These are phyloP conservation scores for Mycena rebaudengoi DNA, from an alignment of 768 basidiomycete genomes.

Conservation along the genomic window DNA sequence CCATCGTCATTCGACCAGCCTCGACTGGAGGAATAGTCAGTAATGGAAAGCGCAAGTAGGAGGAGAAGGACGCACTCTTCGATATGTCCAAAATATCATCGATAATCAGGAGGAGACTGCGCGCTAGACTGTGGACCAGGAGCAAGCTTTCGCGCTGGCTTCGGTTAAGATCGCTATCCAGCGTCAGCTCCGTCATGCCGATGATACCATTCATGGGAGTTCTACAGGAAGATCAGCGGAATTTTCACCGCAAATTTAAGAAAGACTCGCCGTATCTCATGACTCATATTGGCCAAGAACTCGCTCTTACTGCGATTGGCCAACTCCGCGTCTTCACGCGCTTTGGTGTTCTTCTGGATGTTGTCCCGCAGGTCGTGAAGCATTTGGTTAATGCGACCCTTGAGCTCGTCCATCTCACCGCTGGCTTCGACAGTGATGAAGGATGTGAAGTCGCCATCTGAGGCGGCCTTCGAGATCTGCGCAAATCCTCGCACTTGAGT, in stretches of 20 bases:
- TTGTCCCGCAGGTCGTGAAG: slow-evolving; percentile 95
- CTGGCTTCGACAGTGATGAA: slow-evolving; percentile 99
- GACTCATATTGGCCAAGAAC: slow-evolving; percentile 99
- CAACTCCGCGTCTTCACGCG: slow-evolving; percentile 95
- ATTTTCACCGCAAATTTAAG: background rate
- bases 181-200: slow-evolving; percentile 98
- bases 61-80: slow-evolving; percentile 76
- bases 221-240: slow-evolving; percentile 47
- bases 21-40: slow-evolving; percentile 64
- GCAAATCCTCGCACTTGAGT: slow-evolving; percentile 99
- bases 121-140: slow-evolving; percentile 93
- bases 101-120: slow-evolving; percentile 93
- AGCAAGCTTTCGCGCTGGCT: slow-evolving; percentile 95
- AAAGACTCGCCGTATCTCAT: slow-evolving; percentile 88
- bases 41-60: background rate
- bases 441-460: slow-evolving; percentile 97
- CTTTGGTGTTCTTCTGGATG: slow-evolving; percentile 98
- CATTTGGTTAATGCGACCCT: slow-evolving; percentile 99
- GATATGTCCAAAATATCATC: slow-evolving; percentile 99
- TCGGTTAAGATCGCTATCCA: slow-evolving; percentile 94
- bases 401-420: slow-evolving; percentile 99
- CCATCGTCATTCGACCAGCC: slow-evolving; percentile 99
- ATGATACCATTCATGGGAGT: slow-evolving; percentile 99
- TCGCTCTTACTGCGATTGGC: slow-evolving; percentile 98
- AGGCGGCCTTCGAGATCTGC: slow-evolving; percentile 97